phyloP scores from a whole-genome alignment of 1,284 basidiomycete genomes.

The Moesziomyces parantarcticus region DNA sequence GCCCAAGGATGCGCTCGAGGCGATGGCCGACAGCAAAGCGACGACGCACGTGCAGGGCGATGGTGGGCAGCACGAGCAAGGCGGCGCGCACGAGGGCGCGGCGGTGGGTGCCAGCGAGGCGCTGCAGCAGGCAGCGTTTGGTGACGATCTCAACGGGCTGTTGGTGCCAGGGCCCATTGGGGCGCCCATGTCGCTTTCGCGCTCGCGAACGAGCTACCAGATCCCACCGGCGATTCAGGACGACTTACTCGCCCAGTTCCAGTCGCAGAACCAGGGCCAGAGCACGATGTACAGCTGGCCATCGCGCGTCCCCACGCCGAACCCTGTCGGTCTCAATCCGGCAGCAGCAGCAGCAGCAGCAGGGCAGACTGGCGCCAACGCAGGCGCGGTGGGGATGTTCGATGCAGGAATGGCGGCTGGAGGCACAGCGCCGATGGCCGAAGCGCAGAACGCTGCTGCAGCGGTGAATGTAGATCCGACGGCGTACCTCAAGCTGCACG shows the following conservation, averaged over 20 bases:
- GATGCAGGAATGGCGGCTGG: neutral
- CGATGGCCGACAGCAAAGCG: slow-evolving; percentile 1
- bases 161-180: slow-evolving; percentile 42
- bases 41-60: neutral
- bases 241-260: slow-evolving; percentile 29
- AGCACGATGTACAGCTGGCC: slow-evolving; percentile 29
- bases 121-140: slow-evolving; percentile 1
- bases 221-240: slow-evolving; percentile 22
- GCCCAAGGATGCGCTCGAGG: slow-evolving; percentile 5
- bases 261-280: slow-evolving; percentile 32
- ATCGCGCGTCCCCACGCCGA: neutral
- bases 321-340: neutral
- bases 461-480: slow-evolving; percentile 24
- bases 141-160: slow-evolving; percentile 8
- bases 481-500: slow-evolving; percentile 45
- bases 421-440: neutral
- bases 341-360: neutral
- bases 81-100: neutral
- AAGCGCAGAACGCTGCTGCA: neutral
- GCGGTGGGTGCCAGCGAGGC: neutral
- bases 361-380: too few species aligned
- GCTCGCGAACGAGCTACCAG: slow-evolving; percentile 19
- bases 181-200: slow-evolving; percentile 37
- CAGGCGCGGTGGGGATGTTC: neutral
- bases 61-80: neutral